Evolutionary conservation across 306 rosid genomes (phyloP).

Genomic region (Vachellia pachyceras): DNA sequence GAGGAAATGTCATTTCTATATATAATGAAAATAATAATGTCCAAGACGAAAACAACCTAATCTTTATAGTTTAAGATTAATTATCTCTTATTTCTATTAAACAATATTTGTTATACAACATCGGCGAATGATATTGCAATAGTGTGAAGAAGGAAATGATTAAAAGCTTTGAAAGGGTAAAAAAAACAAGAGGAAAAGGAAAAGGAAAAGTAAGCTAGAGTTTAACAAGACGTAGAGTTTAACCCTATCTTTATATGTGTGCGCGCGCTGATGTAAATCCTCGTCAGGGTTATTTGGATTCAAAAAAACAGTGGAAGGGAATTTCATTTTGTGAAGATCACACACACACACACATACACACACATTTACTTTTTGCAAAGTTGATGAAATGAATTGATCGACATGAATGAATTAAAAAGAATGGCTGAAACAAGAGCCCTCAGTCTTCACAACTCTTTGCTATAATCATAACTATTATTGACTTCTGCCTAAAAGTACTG

Average conservation of each 20-base stretch:
- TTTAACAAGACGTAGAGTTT: too few species aligned
- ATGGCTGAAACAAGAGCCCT: conserved; percentile 17
- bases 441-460: conserved; percentile 4
- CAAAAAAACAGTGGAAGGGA: conserved; percentile 28
- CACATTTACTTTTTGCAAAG: conserved; percentile 50
- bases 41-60: not conserved
- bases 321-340: conserved; percentile 45
- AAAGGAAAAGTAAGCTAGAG: conserved; percentile 32
- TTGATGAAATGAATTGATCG: conserved; percentile 26
- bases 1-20: not conserved
- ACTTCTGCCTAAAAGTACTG: not conserved
- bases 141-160: conserved; percentile 48
- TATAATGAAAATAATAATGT: not conserved
- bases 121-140: not conserved
- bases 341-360: conserved; percentile 39
- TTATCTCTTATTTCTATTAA: too few species aligned
- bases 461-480: not conserved
- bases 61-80: not conserved
- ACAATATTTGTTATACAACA: too few species aligned
- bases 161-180: conserved; percentile 36
- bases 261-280: conserved; percentile 18
- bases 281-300: conserved; percentile 37
- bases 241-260: too few species aligned
- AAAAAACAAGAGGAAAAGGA: conserved; percentile 9
- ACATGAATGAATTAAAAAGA: conserved; percentile 30